Evolutionary conservation across 2,329 filamentous ascomycete genomes (phyloP), one percentile per base, ranked within the genome.

Genomic region (Aureobasidium sp.): DNA sequence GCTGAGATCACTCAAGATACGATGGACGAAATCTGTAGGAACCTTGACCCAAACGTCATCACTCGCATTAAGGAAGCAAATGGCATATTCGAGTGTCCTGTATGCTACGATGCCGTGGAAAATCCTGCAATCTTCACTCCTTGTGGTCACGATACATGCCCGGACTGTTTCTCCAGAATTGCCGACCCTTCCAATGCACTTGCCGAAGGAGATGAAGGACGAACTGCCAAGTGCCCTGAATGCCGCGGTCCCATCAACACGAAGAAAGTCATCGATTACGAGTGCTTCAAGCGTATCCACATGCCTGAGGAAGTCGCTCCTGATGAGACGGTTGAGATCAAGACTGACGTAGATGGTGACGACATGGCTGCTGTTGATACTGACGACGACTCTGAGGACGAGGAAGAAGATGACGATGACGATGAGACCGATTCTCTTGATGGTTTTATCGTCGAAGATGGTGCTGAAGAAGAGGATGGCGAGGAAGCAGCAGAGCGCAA

Each of bases 81-180:
- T 1, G 82, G 79, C 22, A 69, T 70, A 2, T 90, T 93, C 55
- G 87, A 92, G 70, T 96, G 91, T 69, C 89, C 89, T 0, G 86
- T 94, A 22, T 96, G 91, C 72, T 87, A 89, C 63, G 91, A 96
- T 68, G 85, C 80, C 2, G 84, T 87, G 7, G 79, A 82, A 15
- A 91, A 92, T 65, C 89, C 90, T 0, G 83, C 83, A 3, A 89
- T 96, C 65, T 87, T 92, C 72, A 80, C 90, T 57, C 90, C 90
- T 1, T 96, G 91, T 69, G 91, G 91, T 1, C 91, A 96, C 70
- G 84, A 87, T 64, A 85, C 86, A 27, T 96, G 91, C 73, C 77
- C 82, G 0, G 87, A 91, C 65, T 96, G 91, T 70, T 86, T 94
- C 64, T 81, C 84, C 6, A 84, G 82, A 61, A 81, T 95, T 51